A percentile compares a stretch with the other conserved stretches of the same genome.
Evolutionary conservation across 2,329 filamentous ascomycete species (phyloP).

Genomic region (Penicillium sp.): DNA sequence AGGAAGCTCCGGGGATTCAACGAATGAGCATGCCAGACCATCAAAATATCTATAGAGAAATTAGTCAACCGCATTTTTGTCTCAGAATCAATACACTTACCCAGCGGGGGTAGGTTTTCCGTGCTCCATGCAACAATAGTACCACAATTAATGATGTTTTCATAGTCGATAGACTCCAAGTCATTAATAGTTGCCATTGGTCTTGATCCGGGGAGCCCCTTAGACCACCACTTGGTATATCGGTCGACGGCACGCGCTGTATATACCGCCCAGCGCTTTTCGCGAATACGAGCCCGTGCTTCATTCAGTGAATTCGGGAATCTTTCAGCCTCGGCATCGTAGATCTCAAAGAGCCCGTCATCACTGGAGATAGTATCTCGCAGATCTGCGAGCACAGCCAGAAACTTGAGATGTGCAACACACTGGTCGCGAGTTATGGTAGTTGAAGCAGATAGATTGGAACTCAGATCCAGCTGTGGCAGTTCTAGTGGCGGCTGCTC

Average conservation of each 20-base stretch:
- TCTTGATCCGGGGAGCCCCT: conserved; percentile 19
- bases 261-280: conserved; percentile 72
- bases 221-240: conserved; percentile 61
- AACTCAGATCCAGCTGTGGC: conserved; percentile 28
- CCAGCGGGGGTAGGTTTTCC: conserved; percentile 23
- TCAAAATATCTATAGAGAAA: conserved; percentile 20
- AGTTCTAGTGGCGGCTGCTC: conserved; percentile 17
- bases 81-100: conserved; percentile 10
- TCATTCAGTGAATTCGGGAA: conserved; percentile 40
- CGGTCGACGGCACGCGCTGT: conserved; percentile 65
- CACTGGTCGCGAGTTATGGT: conserved; percentile 55
- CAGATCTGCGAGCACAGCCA: conserved; percentile 66
- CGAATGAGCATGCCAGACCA: conserved; percentile 28
- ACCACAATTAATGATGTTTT: conserved; percentile 11
- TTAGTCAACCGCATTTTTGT: neutral
- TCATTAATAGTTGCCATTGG: conserved; percentile 12
- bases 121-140: conserved; percentile 15
- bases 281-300: conserved; percentile 56
- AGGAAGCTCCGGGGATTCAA: conserved; percentile 25
- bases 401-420: conserved; percentile 71
- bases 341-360: conserved; percentile 67
- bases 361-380: conserved; percentile 66
- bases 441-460: neutral
- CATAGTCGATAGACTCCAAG: conserved; percentile 12
- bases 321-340: conserved; percentile 48